These are phyloP conservation scores for Lepidium aucheri DNA, from an alignment of 345 rosid genomes.

Conservation along the genomic window DNA sequence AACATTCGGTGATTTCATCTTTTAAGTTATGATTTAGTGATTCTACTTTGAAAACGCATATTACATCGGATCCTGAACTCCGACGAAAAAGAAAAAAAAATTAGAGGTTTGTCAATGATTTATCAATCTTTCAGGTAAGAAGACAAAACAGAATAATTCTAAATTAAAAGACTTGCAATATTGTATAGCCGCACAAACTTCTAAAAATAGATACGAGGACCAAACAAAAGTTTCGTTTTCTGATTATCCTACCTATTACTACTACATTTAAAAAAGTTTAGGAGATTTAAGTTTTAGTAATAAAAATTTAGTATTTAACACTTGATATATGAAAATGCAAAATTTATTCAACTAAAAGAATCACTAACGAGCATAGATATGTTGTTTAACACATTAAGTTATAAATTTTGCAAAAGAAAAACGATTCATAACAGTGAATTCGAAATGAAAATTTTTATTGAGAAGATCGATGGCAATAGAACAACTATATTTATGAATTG, in stretches of 20 bases:
- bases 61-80: not conserved
- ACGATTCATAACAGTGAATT: too few relatives aligned
- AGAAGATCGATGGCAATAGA: too few relatives aligned
- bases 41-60: not conserved
- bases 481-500: too few relatives aligned
- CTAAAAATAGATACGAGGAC: not conserved
- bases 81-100: not conserved
- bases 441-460: too few relatives aligned
- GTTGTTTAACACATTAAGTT: too few relatives aligned
- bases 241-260: not conserved
- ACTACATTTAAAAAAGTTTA: not conserved
- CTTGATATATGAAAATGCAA: too few relatives aligned
- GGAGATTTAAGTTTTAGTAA: not conserved
- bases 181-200: not conserved
- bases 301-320: not conserved
- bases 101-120: not conserved
- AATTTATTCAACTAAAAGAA: too few relatives aligned
- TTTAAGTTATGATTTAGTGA: not conserved
- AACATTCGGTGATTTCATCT: not conserved
- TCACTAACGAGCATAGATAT: too few relatives aligned
- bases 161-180: not conserved
- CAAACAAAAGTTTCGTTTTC: not conserved
- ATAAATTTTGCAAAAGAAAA: too few relatives aligned
- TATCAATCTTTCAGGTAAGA: not conserved
- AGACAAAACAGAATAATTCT: not conserved